Percentiles rank a stretch among this genome's conserved stretches.
Conservation (phyloP, 768 basidiomycete species). For the Postia placenta region DNA sequence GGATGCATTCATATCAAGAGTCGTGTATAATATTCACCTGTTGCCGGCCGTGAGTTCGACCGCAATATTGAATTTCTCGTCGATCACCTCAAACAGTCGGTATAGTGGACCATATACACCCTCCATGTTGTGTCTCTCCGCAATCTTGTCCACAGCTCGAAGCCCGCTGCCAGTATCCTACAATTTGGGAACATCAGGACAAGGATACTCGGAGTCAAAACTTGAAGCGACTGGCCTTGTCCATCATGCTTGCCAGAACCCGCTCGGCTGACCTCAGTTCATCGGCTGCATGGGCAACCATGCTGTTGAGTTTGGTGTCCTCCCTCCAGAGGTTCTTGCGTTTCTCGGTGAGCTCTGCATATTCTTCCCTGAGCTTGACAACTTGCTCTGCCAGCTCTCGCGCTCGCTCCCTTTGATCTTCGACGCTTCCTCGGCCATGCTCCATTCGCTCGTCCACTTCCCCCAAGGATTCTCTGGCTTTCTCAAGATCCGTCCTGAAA, state of each 20-base stretch:
- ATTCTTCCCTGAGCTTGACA: slow-evolving; percentile 55
- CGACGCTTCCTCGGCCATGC: slow-evolving; percentile 50
- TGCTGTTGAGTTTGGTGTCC: slow-evolving; percentile 80
- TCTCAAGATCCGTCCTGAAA: slow-evolving; percentile 44
- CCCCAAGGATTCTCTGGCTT: slow-evolving; percentile 39
- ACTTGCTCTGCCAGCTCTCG: slow-evolving; percentile 60
- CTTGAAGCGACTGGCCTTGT: slow-evolving; percentile 62
- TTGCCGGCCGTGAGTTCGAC: slow-evolving; percentile 95
- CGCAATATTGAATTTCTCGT: slow-evolving; percentile 84
- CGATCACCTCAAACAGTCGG: slow-evolving; percentile 85
- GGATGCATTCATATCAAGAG: slow-evolving; percentile 1
- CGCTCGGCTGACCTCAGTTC: slow-evolving; percentile 81
- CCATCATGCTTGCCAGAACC: slow-evolving; percentile 85
- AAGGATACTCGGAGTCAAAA: no score
- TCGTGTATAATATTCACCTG: no score
- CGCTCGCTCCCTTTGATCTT: slow-evolving; percentile 55
- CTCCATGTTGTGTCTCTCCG: slow-evolving; percentile 62
- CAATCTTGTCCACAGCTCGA: slow-evolving; percentile 79
- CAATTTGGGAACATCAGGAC: no score
- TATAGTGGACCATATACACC: slow-evolving; percentile 95
- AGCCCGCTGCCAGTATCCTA: slow-evolving; percentile 91
- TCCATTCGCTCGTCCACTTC: slow-evolving; percentile 57
- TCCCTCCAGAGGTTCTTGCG: slow-evolving; percentile 94
- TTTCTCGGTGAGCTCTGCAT: slow-evolving; percentile 65
- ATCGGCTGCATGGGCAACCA: slow-evolving; percentile 69